A percentile compares a stretch with the other conserved stretches of the same genome.
Conservation (phyloP, 2,329 filamentous ascomycete species). For the Macrophomina phaseolina region DNA sequence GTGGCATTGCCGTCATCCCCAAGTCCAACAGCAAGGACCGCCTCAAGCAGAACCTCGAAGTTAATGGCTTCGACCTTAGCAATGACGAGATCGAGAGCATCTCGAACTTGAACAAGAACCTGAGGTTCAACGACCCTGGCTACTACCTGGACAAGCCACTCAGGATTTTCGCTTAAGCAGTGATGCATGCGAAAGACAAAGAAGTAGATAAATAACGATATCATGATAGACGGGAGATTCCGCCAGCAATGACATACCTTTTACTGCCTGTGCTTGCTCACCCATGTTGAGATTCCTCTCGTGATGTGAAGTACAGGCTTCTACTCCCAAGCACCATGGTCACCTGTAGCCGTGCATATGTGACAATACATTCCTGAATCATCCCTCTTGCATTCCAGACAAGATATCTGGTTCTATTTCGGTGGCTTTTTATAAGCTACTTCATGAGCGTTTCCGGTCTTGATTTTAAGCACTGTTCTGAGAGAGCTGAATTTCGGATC, state of each 20-base stretch:
- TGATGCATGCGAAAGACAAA: not conserved
- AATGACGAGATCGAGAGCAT: conserved; percentile 40
- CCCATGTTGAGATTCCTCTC: not conserved
- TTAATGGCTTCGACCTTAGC: conserved; percentile 39
- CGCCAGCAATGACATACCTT: conserved; percentile 13
- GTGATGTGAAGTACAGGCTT: not conserved
- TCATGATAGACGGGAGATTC: conserved; percentile 22
- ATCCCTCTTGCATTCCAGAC: too few species aligned
- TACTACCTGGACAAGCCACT: conserved; percentile 37
- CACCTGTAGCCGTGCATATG: too few species aligned
- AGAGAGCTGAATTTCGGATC: too few species aligned
- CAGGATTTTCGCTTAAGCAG: conserved; percentile 35
- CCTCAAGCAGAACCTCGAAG: conserved; percentile 42
- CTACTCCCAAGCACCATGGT: too few species aligned
- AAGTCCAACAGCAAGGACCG: conserved; percentile 57
- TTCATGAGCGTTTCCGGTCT: too few species aligned
- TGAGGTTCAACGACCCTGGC: conserved; percentile 42
- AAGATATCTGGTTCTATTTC: too few species aligned
- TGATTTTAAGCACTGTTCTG: too few species aligned
- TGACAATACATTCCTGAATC: too few species aligned
- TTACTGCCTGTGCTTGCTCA: not conserved
- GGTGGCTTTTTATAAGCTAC: too few species aligned
- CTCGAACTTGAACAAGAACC: conserved; percentile 42
- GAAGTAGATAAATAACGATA: conserved; percentile 21
- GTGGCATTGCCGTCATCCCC: conserved; percentile 77